Conservation (phyloP, 345 rosid species). For the Adansonia digitata region DNA sequence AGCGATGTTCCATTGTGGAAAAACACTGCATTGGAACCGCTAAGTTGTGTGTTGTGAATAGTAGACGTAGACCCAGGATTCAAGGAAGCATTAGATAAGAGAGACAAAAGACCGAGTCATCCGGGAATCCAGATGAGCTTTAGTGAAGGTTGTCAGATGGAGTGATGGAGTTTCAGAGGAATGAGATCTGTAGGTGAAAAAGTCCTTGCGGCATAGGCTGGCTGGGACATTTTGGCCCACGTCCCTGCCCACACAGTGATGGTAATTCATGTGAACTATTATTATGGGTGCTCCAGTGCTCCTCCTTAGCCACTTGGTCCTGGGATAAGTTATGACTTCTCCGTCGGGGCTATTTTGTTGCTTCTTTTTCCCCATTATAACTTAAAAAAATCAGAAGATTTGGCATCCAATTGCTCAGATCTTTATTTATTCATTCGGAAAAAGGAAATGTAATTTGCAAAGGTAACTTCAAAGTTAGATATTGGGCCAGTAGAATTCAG, state of each 20-base stretch:
- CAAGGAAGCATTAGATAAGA: neutral
- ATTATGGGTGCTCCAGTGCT: neutral
- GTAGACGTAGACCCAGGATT: neutral
- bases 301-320: neutral
- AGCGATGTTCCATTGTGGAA: neutral
- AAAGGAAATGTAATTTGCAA: neutral
- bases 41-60: no score
- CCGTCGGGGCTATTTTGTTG: neutral
- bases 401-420: neutral
- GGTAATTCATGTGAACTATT: slow-evolving; percentile 6
- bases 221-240: slow-evolving; percentile 7
- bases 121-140: neutral
- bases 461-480: neutral
- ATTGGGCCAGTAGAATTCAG: neutral
- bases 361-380: neutral
- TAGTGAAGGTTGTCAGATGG: neutral
- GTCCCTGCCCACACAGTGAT: neutral
- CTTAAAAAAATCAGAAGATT: neutral
- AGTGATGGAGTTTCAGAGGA: neutral
- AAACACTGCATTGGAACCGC: no score
- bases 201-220: neutral
- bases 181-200: neutral
- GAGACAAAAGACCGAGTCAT: neutral
- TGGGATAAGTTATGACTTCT: neutral
- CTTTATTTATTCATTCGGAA: neutral